Evolutionary conservation across 2,329 filamentous ascomycete species (phyloP).

Genomic region (Furcasterigmium sp.): DNA sequence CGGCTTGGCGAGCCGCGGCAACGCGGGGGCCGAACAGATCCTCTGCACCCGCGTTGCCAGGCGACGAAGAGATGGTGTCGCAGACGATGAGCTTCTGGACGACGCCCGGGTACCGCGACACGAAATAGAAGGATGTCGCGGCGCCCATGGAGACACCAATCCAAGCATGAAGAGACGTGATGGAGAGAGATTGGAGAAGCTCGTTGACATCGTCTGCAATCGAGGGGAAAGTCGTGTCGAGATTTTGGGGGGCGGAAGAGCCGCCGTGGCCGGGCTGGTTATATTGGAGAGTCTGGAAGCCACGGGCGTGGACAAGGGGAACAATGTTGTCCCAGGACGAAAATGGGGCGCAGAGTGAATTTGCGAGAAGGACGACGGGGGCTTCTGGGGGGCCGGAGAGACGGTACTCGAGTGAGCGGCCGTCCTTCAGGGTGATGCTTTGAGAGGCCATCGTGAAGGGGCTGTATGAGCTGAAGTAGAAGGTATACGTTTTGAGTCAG

Average conservation of each 20-base stretch:
- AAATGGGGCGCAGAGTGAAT: constrained; percentile 30
- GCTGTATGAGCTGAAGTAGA: too few relatives aligned
- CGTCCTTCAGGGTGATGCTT: constrained; percentile 19
- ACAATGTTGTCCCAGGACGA: constrained; percentile 34
- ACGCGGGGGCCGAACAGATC: constrained; percentile 31
- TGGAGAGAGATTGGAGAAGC: constrained; percentile 25
- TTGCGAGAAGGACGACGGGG: constrained; percentile 31
- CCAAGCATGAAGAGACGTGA: constrained; percentile 30
- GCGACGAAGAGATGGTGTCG: constrained; percentile 33
- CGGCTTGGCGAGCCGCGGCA: constrained; percentile 23
- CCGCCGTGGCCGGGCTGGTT: constrained; percentile 37
- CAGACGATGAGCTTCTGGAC: constrained; percentile 31
- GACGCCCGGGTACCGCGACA: constrained; percentile 28
- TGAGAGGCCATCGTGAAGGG: constrained; percentile 1
- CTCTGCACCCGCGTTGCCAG: constrained; percentile 25
- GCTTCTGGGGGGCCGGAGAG: constrained; percentile 17
- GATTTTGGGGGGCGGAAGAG: constrained; percentile 25
- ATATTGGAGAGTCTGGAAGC: constrained; percentile 35
- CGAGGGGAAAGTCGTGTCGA: constrained; percentile 31
- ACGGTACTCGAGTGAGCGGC: constrained; percentile 21
- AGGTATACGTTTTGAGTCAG: too few relatives aligned
- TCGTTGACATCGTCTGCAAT: constrained; percentile 30
- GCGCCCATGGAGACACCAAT: constrained; percentile 41
- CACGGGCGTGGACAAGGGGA: constrained; percentile 22
- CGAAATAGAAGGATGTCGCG: constrained; percentile 31